Evolutionary conservation across 2,329 filamentous ascomycete species (phyloP).

Genomic region (Coniochaeta sp.): DNA sequence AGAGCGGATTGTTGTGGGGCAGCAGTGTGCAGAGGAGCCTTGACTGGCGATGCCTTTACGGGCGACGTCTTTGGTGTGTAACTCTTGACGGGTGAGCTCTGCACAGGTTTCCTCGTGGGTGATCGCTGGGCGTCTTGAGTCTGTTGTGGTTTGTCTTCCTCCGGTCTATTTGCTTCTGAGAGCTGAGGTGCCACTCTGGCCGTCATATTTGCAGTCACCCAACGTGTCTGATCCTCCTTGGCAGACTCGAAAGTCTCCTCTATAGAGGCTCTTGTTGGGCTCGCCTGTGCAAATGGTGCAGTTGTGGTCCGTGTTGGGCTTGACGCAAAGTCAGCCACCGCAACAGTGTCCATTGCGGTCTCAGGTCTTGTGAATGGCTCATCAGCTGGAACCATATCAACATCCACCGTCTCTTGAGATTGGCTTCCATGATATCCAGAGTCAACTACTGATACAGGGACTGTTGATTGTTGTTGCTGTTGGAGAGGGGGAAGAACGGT

Average conservation of each 20-base stretch:
- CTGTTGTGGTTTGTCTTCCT: not conserved
- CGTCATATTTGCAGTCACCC: slow-evolving; percentile 11
- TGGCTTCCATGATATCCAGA: slow-evolving; percentile 70
- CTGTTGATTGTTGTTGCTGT: slow-evolving; percentile 18
- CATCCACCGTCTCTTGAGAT: slow-evolving; percentile 41
- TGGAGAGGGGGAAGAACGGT: slow-evolving; percentile 16
- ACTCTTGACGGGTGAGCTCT: slow-evolving; percentile 13
- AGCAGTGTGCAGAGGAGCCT: slow-evolving; percentile 2
- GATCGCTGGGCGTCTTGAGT: not conserved
- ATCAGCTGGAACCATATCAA: slow-evolving; percentile 13
- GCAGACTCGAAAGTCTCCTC: slow-evolving; percentile 34
- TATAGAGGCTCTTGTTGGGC: slow-evolving; percentile 21
- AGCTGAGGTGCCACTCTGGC: not conserved
- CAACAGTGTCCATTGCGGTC: slow-evolving; percentile 5
- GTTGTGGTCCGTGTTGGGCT: slow-evolving; percentile 6
- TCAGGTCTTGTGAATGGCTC: not conserved
- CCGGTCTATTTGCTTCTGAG: not conserved
- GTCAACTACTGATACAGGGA: slow-evolving; percentile 39
- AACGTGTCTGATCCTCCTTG: slow-evolving; percentile 33
- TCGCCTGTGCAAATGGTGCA: slow-evolving; percentile 11
- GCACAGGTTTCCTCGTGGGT: slow-evolving; percentile 10
- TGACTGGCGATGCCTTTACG: slow-evolving; percentile 13
- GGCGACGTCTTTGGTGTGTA: slow-evolving; percentile 18
- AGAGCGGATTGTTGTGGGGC: slow-evolving; percentile 2
- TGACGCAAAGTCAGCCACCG: slow-evolving; percentile 7